phyloP scores from a whole-genome alignment of 2,329 filamentous ascomycete species.

The Ophiostoma perfectum region DNA sequence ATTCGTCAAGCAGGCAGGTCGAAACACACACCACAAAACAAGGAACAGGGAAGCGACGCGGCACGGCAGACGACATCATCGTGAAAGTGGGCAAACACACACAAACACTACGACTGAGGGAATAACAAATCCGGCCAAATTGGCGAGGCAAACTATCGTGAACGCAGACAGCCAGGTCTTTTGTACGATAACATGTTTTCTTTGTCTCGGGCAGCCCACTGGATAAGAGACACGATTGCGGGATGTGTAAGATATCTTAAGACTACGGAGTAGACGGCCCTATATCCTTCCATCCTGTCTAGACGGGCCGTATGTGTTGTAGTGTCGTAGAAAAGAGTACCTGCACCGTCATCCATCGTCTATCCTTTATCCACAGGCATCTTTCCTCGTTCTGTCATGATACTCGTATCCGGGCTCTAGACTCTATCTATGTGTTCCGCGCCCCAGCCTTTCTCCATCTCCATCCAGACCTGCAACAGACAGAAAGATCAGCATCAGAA shows the following conservation, averaged over 20 bases:
- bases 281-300: not conserved
- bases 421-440: too few species aligned
- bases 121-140: slow-evolving; percentile 2
- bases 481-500: too few species aligned
- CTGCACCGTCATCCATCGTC: too few species aligned
- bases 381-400: too few species aligned
- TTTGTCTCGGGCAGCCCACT: not conserved
- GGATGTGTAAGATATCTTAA: not conserved
- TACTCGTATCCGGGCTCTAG: too few species aligned
- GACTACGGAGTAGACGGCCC: not conserved
- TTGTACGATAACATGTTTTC: not conserved
- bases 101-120: not conserved
- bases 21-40: not conserved
- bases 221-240: not conserved
- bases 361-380: too few species aligned
- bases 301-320: not conserved
- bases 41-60: not conserved
- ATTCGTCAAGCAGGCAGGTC: too few species aligned
- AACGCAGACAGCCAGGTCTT: not conserved
- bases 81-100: not conserved
- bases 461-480: too few species aligned
- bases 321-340: too few species aligned
- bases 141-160: not conserved
- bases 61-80: slow-evolving; percentile 4
- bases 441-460: too few species aligned